Evolutionary conservation across 78 protist species (phyloP).

Genomic region (slime mould (Dictyostelium discoideum)): DNA sequence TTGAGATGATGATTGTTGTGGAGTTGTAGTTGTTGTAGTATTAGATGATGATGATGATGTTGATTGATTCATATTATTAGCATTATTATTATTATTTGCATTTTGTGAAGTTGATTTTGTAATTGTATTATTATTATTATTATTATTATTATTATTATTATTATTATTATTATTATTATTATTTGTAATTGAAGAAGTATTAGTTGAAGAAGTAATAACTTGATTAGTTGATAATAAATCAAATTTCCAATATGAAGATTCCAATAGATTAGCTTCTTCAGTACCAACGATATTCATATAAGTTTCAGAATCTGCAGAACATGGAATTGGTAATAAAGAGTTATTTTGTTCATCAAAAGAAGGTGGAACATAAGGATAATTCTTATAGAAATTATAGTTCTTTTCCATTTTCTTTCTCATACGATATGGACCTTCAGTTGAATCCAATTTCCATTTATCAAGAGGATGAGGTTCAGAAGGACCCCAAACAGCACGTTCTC

Average conservation of each 20-base stretch:
- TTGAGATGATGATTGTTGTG: not conserved
- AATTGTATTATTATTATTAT: not conserved
- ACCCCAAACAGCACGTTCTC: constrained; percentile 82
- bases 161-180: not conserved
- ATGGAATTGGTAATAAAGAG: constrained; percentile 47
- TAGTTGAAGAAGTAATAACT: not conserved
- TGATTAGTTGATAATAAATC: constrained; percentile 26
- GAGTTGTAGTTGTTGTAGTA: not conserved
- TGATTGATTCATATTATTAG: not conserved
- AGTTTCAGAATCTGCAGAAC: constrained; percentile 24
- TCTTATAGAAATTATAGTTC: constrained; percentile 67
- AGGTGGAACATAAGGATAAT: constrained; percentile 67
- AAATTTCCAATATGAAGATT: constrained; percentile 77
- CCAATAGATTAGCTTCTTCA: constrained; percentile 18
- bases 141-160: not conserved
- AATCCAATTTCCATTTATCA: constrained; percentile 80
- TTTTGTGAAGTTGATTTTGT: not conserved
- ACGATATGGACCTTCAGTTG: constrained; percentile 83
- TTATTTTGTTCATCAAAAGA: constrained; percentile 47
- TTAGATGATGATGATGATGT: not conserved
- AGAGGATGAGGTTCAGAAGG: constrained; percentile 46
- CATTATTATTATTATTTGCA: not conserved
- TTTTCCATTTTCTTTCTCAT: constrained; percentile 79
- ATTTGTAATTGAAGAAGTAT: not conserved
- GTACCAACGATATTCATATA: constrained; percentile 58